Base-by-base conservation (phyloP, 2,329 filamentous ascomycete species). In the Sarocladium strictum region DNA sequence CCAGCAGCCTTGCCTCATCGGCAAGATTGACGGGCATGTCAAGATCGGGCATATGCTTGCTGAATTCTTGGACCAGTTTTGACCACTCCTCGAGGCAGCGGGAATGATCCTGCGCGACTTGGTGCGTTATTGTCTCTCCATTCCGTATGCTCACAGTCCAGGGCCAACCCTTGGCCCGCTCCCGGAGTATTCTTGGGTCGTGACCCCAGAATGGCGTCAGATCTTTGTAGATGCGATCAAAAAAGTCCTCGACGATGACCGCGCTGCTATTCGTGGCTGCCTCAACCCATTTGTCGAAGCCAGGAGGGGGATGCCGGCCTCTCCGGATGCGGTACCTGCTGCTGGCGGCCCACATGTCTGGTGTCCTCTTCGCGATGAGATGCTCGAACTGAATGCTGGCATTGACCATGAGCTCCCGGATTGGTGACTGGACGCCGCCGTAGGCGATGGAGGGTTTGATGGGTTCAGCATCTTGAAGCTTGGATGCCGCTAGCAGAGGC, bases 21-120 rank as follows among this genome's bases (percentile, higher is more conserved):
- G 84, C 75, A 53, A 76, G 73, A 62, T 87, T 86, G 69, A 86
- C 80, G 11, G 83, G 78, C 71, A 86, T 84, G 63, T 86, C 83
- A 64, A 87, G 78, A 58, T 87, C 83, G 3, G 83, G 84, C 21
- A 87, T 64, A 51, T 76, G 69, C 14, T 73, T 63, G 24, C 78
- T 75, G 33, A 84, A 79, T 55, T 78, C 76, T 2, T 63, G 60
- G 21, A 85, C 74, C 12, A 83, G 68, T 3, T 66, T 63, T 1
- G 74, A 72, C 77, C 77, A 80, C 21, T 73, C 66, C 61, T 75
- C 62, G 41, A 78, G 60, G 73, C 75, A 78, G 3, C 70, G 66
- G 23, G 76, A 75, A 29, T 65, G 69, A 26, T 64, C 67, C 24
- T 67, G 63, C 15, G 65, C 66, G 41, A 76, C 64, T n/a, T 75